phyloP scores from a whole-genome alignment of 306 rosid genomes.

The Styphnolobium japonicum region DNA sequence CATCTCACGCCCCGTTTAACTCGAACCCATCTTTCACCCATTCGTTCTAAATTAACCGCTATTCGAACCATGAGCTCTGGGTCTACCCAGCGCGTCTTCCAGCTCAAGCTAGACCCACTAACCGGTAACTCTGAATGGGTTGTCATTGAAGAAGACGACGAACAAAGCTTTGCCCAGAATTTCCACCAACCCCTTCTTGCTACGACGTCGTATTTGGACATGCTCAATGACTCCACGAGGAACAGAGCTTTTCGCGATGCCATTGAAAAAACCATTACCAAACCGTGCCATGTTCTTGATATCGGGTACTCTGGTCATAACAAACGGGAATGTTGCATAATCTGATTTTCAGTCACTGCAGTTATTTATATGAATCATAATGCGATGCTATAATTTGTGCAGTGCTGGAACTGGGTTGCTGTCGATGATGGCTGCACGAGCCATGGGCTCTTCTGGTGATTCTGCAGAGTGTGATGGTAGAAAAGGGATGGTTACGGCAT shows the following conservation, averaged over 20 bases:
- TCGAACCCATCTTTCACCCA: not conserved
- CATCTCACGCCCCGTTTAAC: slow-evolving; percentile 6
- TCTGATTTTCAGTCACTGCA: not conserved
- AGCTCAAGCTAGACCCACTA: slow-evolving; percentile 73
- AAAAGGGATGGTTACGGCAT: slow-evolving; percentile 67
- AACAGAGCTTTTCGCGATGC: slow-evolving; percentile 74
- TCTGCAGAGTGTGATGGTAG: slow-evolving; percentile 23
- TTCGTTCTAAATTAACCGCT: slow-evolving; percentile 1
- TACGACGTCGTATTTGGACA: slow-evolving; percentile 82
- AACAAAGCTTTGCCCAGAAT: slow-evolving; percentile 1
- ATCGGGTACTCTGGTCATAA: slow-evolving; percentile 54
- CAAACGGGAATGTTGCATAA: not conserved
- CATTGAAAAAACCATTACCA: slow-evolving; percentile 64
- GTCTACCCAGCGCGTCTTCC: slow-evolving; percentile 59
- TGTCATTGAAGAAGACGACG: slow-evolving; percentile 64
- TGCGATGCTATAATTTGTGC: not conserved
- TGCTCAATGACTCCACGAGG: slow-evolving; percentile 80
- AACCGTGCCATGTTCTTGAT: slow-evolving; percentile 80
- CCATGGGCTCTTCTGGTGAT: slow-evolving; percentile 53
- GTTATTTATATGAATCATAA: not conserved
- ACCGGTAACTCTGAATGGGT: slow-evolving; percentile 95
- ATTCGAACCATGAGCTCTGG: slow-evolving; percentile 59
- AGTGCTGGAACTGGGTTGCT: slow-evolving; percentile 96
- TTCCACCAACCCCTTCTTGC: slow-evolving; percentile 58
- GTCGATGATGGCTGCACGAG: slow-evolving; percentile 93